Percentiles rank a stretch among this genome's conserved stretches.
These are phyloP conservation scores for Pochonia chlamydosporia DNA, from an alignment of 2,329 filamentous ascomycete genomes.

Conservation along the genomic window DNA sequence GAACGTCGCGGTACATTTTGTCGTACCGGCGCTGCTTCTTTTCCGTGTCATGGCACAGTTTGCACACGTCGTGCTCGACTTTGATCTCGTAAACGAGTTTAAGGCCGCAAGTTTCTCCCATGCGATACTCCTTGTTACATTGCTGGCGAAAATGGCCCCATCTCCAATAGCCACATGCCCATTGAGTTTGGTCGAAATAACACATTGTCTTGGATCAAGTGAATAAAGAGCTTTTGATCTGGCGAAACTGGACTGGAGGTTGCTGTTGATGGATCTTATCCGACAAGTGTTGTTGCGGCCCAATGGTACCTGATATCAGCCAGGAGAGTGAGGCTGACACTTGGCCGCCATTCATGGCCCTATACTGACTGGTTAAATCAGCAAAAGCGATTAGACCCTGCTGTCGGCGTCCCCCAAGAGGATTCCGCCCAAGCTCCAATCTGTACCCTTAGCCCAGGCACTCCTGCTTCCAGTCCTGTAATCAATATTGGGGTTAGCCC, in stretches of 20 bases:
- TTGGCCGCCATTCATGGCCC: too few relatives aligned
- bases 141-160: slow-evolving; percentile 92
- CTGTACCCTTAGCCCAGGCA: slow-evolving; percentile 3
- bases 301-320: too few relatives aligned
- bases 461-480: neutral
- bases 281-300: too few relatives aligned
- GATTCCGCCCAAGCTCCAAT: slow-evolving; percentile 1
- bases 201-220: too few relatives aligned
- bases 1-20: slow-evolving; percentile 70
- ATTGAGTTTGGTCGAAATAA: slow-evolving; percentile 89
- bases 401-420: too few relatives aligned
- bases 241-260: too few relatives aligned
- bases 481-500: slow-evolving; percentile 4
- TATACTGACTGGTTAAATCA: too few relatives aligned
- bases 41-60: slow-evolving; percentile 81
- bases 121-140: slow-evolving; percentile 91
- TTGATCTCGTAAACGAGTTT: slow-evolving; percentile 78
- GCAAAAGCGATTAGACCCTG: too few relatives aligned
- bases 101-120: slow-evolving; percentile 92
- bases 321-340: too few relatives aligned
- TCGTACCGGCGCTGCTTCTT: slow-evolving; percentile 71
- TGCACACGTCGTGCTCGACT: slow-evolving; percentile 61
- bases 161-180: slow-evolving; percentile 84
- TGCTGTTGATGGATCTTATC: too few relatives aligned
- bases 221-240: too few relatives aligned